Evolutionary conservation across 257 asterid species (phyloP), one percentile per base, ranked within the genome.

Genomic region (Henckelia pumila): DNA sequence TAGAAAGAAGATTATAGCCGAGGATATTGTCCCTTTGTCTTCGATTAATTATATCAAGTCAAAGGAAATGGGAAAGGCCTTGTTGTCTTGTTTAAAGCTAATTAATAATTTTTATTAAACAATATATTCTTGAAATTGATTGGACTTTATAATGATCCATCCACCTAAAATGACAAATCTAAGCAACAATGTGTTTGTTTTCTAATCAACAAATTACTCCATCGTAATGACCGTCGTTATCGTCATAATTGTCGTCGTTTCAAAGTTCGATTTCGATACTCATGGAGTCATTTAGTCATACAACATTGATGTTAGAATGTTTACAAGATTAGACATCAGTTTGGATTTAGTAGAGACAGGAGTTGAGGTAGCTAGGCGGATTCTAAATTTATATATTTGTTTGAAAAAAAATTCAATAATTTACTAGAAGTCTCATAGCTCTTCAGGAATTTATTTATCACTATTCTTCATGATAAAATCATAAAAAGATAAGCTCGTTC

Each of bases 241-340:
- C 80, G 69, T 19, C 75, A 73, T 73, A 26, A 70, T 77, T 76
- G 68, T 77, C 72, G 58, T 76, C 53, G 66, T 75, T 59, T 37
- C 50, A 58, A 37, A 62, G 30, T 71, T 32, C 22, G 64, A 50
- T 32, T 62, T 66, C 23, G 20, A 56, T 30, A 72, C 72, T 76
- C 74, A 52, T 66, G 40, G 66, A 29, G 70, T 62, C 58, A 23
- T 50, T 61, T 47, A 52, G 47, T 58, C 55, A 28, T 47, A 40
- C 29, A 44, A 25, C 63, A 30, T 64, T 24, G 61, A 19, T 30
- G 24, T 13, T 40, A 55, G 7, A 66, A 28, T 16, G 55, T 47
- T 47, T 16, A 47, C 55, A 47, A 47, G 20, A 16, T 47, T 16
- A 47, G 55, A 47, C 53, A 16, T 40, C 3, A 13, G n/a, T 11